Evolutionary conservation across 2,329 filamentous ascomycete genomes (phyloP).

Genomic region (Knoxdaviesia proteae): DNA sequence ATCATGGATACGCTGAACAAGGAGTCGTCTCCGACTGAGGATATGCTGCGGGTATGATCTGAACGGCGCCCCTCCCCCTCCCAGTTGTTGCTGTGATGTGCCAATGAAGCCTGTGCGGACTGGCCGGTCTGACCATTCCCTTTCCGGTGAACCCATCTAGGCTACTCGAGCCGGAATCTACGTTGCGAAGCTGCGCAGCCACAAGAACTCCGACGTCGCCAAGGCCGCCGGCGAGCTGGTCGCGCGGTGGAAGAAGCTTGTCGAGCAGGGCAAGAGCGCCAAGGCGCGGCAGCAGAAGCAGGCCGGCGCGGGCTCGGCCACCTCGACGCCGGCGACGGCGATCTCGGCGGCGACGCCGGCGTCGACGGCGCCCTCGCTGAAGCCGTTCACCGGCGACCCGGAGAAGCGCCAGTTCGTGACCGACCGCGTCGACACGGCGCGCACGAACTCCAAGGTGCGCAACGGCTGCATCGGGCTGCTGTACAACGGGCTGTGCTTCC

Average conservation of each 20-base stretch:
- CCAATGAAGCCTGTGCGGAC: neutral
- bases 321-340: conserved; percentile 15
- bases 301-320: conserved; percentile 33
- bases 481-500: conserved; percentile 69
- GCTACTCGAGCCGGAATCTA: conserved; percentile 79
- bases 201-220: conserved; percentile 64
- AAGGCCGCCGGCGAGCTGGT: conserved; percentile 65
- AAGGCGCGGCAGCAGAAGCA: conserved; percentile 18
- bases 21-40: conserved; percentile 67
- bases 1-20: conserved; percentile 63
- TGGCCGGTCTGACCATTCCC: neutral
- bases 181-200: conserved; percentile 61
- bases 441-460: conserved; percentile 53
- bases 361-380: conserved; percentile 14
- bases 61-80: neutral
- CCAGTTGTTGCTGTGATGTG: neutral
- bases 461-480: conserved; percentile 78
- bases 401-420: conserved; percentile 64
- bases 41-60: conserved; percentile 53
- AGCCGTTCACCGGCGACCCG: conserved; percentile 38
- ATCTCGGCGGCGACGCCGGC: conserved; percentile 14
- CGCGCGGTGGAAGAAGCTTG: conserved; percentile 64
- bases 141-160: conserved; percentile 14
- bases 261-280: conserved; percentile 40
- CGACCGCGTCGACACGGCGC: conserved; percentile 60